Base-by-base conservation (phyloP, 139 green algal genomes). In the Zygnema circumcarinatum region DNA sequence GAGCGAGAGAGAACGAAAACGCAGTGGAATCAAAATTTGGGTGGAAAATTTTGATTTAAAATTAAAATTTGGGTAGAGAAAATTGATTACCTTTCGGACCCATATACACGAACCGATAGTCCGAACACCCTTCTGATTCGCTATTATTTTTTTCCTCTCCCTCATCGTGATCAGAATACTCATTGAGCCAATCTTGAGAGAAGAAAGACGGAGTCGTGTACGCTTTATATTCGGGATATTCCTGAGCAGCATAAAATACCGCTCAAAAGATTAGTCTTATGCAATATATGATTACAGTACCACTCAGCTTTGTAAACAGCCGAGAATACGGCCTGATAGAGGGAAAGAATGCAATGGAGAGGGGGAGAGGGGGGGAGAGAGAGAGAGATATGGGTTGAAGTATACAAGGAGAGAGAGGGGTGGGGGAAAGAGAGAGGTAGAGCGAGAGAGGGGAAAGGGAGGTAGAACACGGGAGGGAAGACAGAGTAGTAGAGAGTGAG, bases 101-200 rank as follows among this genome's bases (percentile, higher is more conserved):
- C 41, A 96, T 84, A 90, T 98, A 98, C 22, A 97, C 93, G 89
- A 98, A 98, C 0, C 93, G 86, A 53, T 97, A 96, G 86, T 94
- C 95, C 1, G 31, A 38, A 86, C 68, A 67, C n/a, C 3, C n/a
- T 42, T 11, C 42, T 2, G 80, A 87, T 21, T 87, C 7, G 84
- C 35, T 7, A 87, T 41, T 7, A 7, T 67, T 53, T 79, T 52
- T 7, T 31, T 89, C 85, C n/a, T 87, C 81, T 38, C 56, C 2
- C 22, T 73, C 85, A 1, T 29, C 38, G 16, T 62, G 36, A 73
- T 98, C 95, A 79, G 90, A 93, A 90, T 93, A 98, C 36, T 90
- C 91, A 84, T 98, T 98, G 22, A 98, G 91, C 96, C 96, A 98
- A 81, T 98, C 96, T 16, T 97, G 93, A 0, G 38, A 16, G 87